These are phyloP conservation scores for Citrus cavaleriei DNA, from an alignment of 345 rosid species.

Conservation along the genomic window DNA sequence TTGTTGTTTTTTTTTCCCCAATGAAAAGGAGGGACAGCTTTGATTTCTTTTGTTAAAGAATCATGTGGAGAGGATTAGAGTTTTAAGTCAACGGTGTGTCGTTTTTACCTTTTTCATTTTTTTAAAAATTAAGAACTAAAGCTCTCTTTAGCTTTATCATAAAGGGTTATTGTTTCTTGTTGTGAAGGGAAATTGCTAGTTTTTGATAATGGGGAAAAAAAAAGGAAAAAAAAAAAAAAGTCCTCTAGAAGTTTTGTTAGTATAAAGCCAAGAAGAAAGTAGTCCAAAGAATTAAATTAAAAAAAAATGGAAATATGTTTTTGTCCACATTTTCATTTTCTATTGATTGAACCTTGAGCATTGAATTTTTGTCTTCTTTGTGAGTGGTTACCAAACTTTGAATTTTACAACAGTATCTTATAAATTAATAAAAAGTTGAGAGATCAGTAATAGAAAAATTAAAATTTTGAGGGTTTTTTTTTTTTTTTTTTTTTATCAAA, in stretches of 20 bases:
- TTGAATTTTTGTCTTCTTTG: neutral
- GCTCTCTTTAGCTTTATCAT: neutral
- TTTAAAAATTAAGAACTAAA: neutral
- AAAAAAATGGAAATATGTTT: neutral
- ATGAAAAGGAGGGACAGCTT: neutral
- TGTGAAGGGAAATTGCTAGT: neutral
- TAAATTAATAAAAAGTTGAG: too few species aligned
- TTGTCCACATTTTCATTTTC: neutral
- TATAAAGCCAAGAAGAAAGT: neutral
- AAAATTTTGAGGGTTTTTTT: too few species aligned
- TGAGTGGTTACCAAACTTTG: neutral
- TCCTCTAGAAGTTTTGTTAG: neutral
- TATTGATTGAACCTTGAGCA: neutral
- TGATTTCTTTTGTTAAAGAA: neutral
- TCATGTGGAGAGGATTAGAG: conserved; percentile 13
- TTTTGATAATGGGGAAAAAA: neutral
- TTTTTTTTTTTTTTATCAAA: too few species aligned
- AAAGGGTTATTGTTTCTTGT: neutral
- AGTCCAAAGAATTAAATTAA: neutral
- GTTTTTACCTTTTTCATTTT: neutral
- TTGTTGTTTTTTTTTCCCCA: neutral
- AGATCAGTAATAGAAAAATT: too few species aligned
- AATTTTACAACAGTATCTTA: too few species aligned
- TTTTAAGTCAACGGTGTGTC: conserved; percentile 24
- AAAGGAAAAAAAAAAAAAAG: too few species aligned